A percentile compares a stretch with the other conserved stretches of the same genome.
Conservation (phyloP, 768 basidiomycete genomes). For the Lactarius hatsudake region DNA sequence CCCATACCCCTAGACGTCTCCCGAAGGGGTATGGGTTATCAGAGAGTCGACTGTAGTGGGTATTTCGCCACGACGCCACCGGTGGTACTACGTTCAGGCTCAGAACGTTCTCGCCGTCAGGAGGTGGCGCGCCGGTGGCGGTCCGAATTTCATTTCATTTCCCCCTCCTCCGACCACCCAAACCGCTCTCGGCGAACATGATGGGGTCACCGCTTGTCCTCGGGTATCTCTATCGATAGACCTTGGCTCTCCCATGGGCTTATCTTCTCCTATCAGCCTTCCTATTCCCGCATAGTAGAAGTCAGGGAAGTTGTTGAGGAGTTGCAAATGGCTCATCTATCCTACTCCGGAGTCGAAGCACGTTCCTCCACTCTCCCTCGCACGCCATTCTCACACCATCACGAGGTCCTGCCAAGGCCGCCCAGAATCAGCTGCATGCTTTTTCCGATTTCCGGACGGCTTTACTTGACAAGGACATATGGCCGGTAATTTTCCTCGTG, state of each 20-base stretch:
- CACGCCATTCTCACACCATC: background rate
- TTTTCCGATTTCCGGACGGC: background rate
- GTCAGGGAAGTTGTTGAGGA: background rate
- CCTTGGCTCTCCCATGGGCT: background rate
- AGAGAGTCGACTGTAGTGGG: too few relatives aligned
- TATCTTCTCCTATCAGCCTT: background rate
- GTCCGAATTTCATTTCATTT: too few relatives aligned
- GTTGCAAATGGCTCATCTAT: background rate
- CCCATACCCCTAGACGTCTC: too few relatives aligned
- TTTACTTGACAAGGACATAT: background rate
- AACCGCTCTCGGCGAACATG: too few relatives aligned
- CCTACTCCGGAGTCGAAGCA: background rate
- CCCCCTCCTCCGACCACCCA: too few relatives aligned
- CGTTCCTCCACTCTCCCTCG: background rate
- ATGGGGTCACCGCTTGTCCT: too few relatives aligned
- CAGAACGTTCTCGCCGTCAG: too few relatives aligned
- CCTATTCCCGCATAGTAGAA: background rate
- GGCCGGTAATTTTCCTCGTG: background rate
- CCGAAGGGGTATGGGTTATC: too few relatives aligned
- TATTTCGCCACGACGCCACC: too few relatives aligned
- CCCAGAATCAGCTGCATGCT: background rate
- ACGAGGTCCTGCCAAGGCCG: background rate
- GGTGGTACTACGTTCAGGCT: too few relatives aligned
- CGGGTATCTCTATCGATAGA: background rate
- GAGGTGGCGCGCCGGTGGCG: too few relatives aligned